A percentile compares a stretch with the other conserved stretches of the same genome.
phyloP scores from a whole-genome alignment of 164 flowering plant species.

The Chloranthus sessilifolius region DNA sequence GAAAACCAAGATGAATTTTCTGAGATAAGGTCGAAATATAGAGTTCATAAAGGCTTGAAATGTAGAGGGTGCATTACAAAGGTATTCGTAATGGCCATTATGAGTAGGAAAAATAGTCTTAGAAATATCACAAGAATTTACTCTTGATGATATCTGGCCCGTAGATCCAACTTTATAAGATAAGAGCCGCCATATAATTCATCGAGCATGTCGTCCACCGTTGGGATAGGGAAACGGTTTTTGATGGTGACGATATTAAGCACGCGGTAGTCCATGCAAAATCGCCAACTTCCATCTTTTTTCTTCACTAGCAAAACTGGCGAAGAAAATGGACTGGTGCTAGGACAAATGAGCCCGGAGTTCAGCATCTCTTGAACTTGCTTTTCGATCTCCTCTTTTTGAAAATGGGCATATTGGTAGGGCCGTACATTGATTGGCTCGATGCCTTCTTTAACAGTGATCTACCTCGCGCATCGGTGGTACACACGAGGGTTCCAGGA shows the following conservation, averaged over 20 bases:
- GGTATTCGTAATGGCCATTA: not conserved
- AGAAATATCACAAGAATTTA: not conserved
- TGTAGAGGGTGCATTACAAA: too few relatives aligned
- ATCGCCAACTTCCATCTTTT: not conserved
- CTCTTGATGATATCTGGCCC: not conserved
- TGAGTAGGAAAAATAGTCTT: constrained; percentile 1
- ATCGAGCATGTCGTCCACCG: too few relatives aligned
- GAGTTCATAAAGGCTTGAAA: too few relatives aligned
- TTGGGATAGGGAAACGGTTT: too few relatives aligned
- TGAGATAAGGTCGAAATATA: too few relatives aligned
- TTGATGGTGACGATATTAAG: too few relatives aligned
- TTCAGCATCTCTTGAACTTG: too few relatives aligned
- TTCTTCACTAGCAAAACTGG: not conserved
- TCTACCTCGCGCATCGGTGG: not conserved
- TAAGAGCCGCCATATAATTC: not conserved
- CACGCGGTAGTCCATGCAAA: too few relatives aligned
- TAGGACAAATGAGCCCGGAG: too few relatives aligned
- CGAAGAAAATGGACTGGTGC: too few relatives aligned
- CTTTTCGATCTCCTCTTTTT: too few relatives aligned
- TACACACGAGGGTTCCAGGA: not conserved
- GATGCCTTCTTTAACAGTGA: not conserved
- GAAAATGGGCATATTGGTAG: not conserved
- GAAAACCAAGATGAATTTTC: too few relatives aligned
- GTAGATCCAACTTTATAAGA: not conserved
- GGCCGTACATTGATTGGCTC: not conserved